Evolutionary conservation across 1,284 basidiomycete genomes (phyloP).

Genomic region (Thecaphora thlaspeos): DNA sequence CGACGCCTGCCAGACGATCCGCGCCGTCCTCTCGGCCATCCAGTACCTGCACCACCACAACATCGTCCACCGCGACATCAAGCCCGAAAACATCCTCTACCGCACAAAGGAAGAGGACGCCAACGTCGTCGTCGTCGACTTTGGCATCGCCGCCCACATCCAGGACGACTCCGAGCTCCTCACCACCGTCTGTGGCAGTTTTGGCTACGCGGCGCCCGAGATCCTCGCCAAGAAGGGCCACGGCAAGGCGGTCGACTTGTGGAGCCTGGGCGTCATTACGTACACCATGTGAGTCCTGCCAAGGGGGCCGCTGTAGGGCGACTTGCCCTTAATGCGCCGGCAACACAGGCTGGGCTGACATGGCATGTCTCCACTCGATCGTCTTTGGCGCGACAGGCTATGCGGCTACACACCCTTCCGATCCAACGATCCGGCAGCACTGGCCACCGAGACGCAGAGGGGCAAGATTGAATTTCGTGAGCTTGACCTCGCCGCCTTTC

Average conservation of each 20-base stretch:
- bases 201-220: constrained; percentile 87
- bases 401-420: constrained; percentile 71
- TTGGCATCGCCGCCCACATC: constrained; percentile 69
- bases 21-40: constrained; percentile 49
- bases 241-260: constrained; percentile 87
- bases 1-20: constrained; percentile 54
- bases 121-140: constrained; percentile 66
- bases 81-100: constrained; percentile 86
- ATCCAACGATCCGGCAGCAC: constrained; percentile 72
- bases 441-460: constrained; percentile 77
- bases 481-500: constrained; percentile 6
- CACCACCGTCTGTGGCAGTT: constrained; percentile 78
- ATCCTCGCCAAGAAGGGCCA: constrained; percentile 80
- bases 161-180: constrained; percentile 70
- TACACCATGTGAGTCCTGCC: constrained; percentile 62
- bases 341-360: too few relatives aligned
- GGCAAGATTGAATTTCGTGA: constrained; percentile 74
- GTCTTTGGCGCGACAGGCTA: constrained; percentile 18
- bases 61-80: constrained; percentile 56
- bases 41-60: constrained; percentile 55
- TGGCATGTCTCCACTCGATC: too few relatives aligned
- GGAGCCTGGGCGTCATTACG: constrained; percentile 90
- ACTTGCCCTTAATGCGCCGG: too few relatives aligned
- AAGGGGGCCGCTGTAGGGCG: not conserved
- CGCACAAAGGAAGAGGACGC: constrained; percentile 69